Conservation (phyloP, 2,329 filamentous ascomycete species). For the Sporothrix phasma region DNA sequence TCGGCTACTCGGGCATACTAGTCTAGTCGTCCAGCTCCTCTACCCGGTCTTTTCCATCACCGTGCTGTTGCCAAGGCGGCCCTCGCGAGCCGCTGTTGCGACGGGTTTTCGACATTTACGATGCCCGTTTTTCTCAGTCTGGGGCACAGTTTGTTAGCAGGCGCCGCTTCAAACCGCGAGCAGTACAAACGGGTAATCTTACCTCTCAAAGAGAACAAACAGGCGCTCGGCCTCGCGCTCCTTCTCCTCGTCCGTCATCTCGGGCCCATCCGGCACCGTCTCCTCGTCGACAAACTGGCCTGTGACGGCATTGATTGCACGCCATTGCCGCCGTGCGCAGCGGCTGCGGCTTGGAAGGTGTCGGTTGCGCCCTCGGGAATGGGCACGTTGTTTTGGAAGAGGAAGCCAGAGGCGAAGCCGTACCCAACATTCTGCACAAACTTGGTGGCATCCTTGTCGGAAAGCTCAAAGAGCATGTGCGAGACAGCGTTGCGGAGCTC, state of each 20-base stretch:
- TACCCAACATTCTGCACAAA: slow-evolving; percentile 92
- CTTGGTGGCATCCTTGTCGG: slow-evolving; percentile 63
- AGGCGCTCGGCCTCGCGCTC: slow-evolving; percentile 81
- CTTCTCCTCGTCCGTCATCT: slow-evolving; percentile 88
- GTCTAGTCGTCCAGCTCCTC: slow-evolving; percentile 32
- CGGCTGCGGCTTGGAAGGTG: slow-evolving; percentile 19
- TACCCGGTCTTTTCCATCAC: slow-evolving; percentile 42
- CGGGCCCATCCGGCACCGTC: slow-evolving; percentile 45
- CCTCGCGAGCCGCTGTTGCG: slow-evolving; percentile 56
- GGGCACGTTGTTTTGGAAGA: slow-evolving; percentile 74
- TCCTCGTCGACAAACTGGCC: slow-evolving; percentile 70
- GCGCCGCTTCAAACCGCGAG: no score
- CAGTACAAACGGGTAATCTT: slow-evolving; percentile 20
- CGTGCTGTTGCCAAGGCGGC: slow-evolving; percentile 52
- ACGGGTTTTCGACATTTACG: slow-evolving; percentile 73
- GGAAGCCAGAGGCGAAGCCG: slow-evolving; percentile 82
- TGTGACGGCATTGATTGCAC: slow-evolving; percentile 69
- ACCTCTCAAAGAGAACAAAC: slow-evolving; percentile 86
- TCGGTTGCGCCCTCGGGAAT: slow-evolving; percentile 49
- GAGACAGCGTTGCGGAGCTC: slow-evolving; percentile 66
- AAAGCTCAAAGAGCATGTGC: slow-evolving; percentile 76
- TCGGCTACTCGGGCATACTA: background rate
- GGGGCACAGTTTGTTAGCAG: background rate
- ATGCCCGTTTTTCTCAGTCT: slow-evolving; percentile 65
- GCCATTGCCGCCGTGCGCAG: background rate